Conservation (phyloP, 2,329 filamentous ascomycete genomes). For the Microascus cirrosus region DNA sequence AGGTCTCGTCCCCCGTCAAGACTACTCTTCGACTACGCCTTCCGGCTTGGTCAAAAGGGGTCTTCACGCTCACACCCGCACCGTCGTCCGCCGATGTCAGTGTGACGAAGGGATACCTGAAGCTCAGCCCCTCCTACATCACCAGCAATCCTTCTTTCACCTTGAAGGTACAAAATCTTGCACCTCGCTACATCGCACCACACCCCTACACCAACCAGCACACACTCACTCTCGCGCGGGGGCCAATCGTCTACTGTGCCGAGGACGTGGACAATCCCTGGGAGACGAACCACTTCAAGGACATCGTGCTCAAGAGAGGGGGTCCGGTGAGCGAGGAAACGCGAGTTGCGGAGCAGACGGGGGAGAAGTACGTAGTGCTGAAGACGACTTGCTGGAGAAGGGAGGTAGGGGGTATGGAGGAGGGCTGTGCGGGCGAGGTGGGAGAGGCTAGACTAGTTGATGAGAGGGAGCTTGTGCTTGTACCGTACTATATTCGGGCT, state of each 20-base stretch:
- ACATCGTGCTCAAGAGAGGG: conserved; percentile 17
- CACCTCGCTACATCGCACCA: conserved; percentile 35
- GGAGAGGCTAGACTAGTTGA: conserved; percentile 5
- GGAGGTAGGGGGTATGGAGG: conserved; percentile 8
- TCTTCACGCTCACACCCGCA: conserved; percentile 22
- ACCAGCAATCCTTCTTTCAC: conserved; percentile 44
- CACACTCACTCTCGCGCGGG: conserved; percentile 41
- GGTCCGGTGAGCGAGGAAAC: conserved; percentile 10
- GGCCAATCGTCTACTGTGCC: conserved; percentile 48
- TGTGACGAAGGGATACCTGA: conserved; percentile 35
- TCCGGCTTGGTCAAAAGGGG: conserved; percentile 34
- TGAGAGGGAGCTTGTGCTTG: conserved; percentile 28
- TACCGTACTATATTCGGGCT: conserved; percentile 43
- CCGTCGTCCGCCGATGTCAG: conserved; percentile 19
- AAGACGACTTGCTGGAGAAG: conserved; percentile 9
- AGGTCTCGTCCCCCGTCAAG: conserved; percentile 16
- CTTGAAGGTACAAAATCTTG: conserved; percentile 33
- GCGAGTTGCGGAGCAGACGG: conserved; percentile 10
- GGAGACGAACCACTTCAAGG: conserved; percentile 44
- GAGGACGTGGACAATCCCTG: conserved; percentile 48
- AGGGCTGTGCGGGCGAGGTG: neutral
- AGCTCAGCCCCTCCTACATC: conserved; percentile 36
- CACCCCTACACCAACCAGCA: conserved; percentile 45
- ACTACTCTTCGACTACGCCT: conserved; percentile 38
- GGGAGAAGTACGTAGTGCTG: conserved; percentile 17